Percentiles rank a stretch among this genome's conserved stretches.
phyloP scores from a whole-genome alignment of 2,329 filamentous ascomycete species.

The Colletotrichum kahawae region DNA sequence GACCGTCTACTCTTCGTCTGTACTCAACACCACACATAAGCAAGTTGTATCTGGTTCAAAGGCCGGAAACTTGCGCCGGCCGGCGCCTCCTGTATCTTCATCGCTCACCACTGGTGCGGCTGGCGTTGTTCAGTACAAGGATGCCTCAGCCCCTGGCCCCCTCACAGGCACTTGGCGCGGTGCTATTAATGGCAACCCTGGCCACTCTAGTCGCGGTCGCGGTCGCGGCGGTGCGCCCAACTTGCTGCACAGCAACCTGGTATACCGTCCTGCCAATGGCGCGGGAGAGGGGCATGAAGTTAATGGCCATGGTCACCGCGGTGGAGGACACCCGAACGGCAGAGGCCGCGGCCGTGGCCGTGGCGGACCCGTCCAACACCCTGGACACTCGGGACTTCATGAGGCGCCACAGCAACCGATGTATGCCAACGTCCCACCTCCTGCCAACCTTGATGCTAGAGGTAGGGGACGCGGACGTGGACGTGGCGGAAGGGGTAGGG shows the following conservation, averaged over 20 bases:
- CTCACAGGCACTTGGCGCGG: conserved; percentile 64
- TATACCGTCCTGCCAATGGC: conserved; percentile 50
- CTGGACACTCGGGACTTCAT: conserved; percentile 11
- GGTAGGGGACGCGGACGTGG: conserved; percentile 43
- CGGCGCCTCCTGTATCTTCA: conserved; percentile 49
- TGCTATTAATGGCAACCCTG: conserved; percentile 51
- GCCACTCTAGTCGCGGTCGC: conserved; percentile 34
- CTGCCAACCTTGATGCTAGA: conserved; percentile 56
- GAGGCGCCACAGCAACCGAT: conserved; percentile 25
- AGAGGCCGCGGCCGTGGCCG: conserved; percentile 20
- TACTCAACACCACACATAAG: conserved; percentile 83
- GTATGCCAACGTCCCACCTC: conserved; percentile 66
- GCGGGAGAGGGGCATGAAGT: conserved; percentile 29
- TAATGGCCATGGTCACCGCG: conserved; percentile 29
- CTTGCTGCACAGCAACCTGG: conserved; percentile 56
- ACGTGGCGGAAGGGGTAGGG: conserved; percentile 32
- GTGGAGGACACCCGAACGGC: conserved; percentile 23
- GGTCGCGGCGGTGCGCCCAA: conserved; percentile 39
- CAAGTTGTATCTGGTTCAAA: conserved; percentile 78
- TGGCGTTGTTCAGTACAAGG: conserved; percentile 66
- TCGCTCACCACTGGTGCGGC: conserved; percentile 57
- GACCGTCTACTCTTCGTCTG: conserved; percentile 85
- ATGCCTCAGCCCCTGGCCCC: conserved; percentile 57
- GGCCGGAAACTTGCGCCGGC: conserved; percentile 58
- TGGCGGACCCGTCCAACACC: conserved; percentile 12